phyloP scores from a whole-genome alignment of 73 alveolate genomes.

The Paramecium pentaurelia region DNA sequence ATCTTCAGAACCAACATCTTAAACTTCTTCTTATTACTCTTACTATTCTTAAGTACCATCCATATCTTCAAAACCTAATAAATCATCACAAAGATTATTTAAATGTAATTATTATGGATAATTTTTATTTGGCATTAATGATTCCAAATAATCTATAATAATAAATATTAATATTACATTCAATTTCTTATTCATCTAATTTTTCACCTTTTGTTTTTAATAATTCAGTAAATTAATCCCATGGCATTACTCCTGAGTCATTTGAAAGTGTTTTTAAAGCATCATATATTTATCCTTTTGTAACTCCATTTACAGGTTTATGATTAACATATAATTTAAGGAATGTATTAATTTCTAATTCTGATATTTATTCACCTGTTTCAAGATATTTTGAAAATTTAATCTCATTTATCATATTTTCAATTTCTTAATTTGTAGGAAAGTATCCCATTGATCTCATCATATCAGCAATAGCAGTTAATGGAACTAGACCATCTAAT shows the following conservation, averaged over 20 bases:
- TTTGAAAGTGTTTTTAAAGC: slow-evolving; percentile 75
- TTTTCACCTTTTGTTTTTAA: slow-evolving; percentile 42
- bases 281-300: slow-evolving; percentile 84
- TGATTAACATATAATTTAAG: slow-evolving; percentile 90
- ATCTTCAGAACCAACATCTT: not conserved
- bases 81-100: slow-evolving; percentile 50
- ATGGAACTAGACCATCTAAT: slow-evolving; percentile 94
- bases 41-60: not conserved
- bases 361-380: slow-evolving; percentile 88
- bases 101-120: slow-evolving; percentile 27
- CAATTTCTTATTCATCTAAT: slow-evolving; percentile 46
- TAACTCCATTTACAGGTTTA: slow-evolving; percentile 96
- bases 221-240: slow-evolving; percentile 79
- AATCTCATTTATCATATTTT: slow-evolving; percentile 95
- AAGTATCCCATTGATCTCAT: slow-evolving; percentile 97
- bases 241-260: slow-evolving; percentile 59
- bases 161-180: not conserved
- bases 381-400: slow-evolving; percentile 91
- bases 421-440: slow-evolving; percentile 94
- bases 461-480: slow-evolving; percentile 89
- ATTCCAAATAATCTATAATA: not conserved
- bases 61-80: slow-evolving; percentile 44
- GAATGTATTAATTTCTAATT: slow-evolving; percentile 90
- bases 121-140: not conserved
- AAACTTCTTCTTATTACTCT: not conserved